A percentile compares a stretch with the other conserved stretches of the same genome.
Evolutionary conservation across 1,139 yeast genomes (phyloP).

Genomic region (Hanseniaspora uvarum): DNA sequence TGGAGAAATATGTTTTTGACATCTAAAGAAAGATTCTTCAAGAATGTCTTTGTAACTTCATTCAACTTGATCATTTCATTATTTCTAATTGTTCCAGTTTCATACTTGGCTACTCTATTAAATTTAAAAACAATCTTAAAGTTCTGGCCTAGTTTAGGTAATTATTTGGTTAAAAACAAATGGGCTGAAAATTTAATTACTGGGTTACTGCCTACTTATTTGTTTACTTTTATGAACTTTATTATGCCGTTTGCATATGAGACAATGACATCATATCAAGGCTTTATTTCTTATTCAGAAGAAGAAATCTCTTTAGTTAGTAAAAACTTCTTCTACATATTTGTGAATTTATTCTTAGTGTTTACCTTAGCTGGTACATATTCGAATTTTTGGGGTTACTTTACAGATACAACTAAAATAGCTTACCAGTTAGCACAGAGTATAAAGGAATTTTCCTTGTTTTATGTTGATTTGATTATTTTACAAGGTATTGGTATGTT

Average conservation of each 20-base stretch:
- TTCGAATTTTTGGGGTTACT: constrained; percentile 62
- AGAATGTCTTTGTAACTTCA: constrained; percentile 51
- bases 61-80: constrained; percentile 54
- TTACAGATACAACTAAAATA: constrained; percentile 64
- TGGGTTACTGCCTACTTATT: constrained; percentile 64
- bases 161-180: constrained; percentile 45
- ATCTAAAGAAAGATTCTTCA: constrained; percentile 43
- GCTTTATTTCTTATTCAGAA: constrained; percentile 64
- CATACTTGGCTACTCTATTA: constrained; percentile 61
- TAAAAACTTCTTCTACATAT: constrained; percentile 67
- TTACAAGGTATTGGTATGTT: constrained; percentile 72
- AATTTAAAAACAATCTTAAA: constrained; percentile 60
- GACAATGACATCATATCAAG: constrained; percentile 57
- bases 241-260: constrained; percentile 60
- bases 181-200: constrained; percentile 67
- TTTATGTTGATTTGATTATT: constrained; percentile 63
- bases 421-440: constrained; percentile 67
- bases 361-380: constrained; percentile 76
- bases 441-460: constrained; percentile 54
- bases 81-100: constrained; percentile 58
- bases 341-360: constrained; percentile 66
- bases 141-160: constrained; percentile 66
- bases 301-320: constrained; percentile 65
- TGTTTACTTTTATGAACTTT: constrained; percentile 58
- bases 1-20: constrained; percentile 65